These are phyloP conservation scores for Linum usitatissimum DNA, from an alignment of 345 rosid genomes.

Conservation along the genomic window DNA sequence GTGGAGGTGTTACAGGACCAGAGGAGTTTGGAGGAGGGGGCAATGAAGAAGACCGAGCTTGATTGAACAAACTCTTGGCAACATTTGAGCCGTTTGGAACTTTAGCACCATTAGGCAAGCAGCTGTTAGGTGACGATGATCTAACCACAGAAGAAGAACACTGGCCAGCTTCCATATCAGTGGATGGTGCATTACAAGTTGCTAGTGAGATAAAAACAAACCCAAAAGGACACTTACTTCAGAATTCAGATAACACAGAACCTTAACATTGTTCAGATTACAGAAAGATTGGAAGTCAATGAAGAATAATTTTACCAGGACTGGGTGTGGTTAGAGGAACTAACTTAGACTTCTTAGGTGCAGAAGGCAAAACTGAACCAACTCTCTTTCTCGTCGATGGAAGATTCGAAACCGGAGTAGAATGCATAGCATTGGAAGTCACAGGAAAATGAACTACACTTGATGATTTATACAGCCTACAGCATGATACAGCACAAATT, in stretches of 20 bases:
- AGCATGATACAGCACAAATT: conserved; percentile 23
- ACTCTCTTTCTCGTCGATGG: conserved; percentile 42
- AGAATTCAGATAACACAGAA: too few species aligned
- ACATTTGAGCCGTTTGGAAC: conserved; percentile 33
- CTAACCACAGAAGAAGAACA: conserved; percentile 14
- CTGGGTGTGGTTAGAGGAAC: conserved; percentile 18
- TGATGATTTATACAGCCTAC: conserved; percentile 22
- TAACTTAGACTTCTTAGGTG: conserved; percentile 35
- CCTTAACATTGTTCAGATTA: not conserved
- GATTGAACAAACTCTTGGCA: conserved; percentile 67
- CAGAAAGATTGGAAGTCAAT: not conserved
- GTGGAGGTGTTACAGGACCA: conserved; percentile 55
- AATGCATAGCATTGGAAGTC: conserved; percentile 16
- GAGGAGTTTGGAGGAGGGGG: conserved; percentile 37
- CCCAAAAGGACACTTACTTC: not conserved
- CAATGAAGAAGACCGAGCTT: conserved; percentile 8
- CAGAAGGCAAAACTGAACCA: conserved; percentile 17
- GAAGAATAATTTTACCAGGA: conserved; percentile 30
- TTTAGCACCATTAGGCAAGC: not conserved
- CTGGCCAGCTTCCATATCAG: not conserved
- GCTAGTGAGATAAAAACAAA: not conserved
- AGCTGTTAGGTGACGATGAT: conserved; percentile 11
- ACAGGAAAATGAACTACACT: conserved; percentile 27
- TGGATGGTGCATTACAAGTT: conserved; percentile 9
- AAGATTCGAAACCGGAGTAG: conserved; percentile 24